Evolutionary conservation across 176 grass and related monocot genomes (phyloP).

Genomic region (Saccharum officinarum): DNA sequence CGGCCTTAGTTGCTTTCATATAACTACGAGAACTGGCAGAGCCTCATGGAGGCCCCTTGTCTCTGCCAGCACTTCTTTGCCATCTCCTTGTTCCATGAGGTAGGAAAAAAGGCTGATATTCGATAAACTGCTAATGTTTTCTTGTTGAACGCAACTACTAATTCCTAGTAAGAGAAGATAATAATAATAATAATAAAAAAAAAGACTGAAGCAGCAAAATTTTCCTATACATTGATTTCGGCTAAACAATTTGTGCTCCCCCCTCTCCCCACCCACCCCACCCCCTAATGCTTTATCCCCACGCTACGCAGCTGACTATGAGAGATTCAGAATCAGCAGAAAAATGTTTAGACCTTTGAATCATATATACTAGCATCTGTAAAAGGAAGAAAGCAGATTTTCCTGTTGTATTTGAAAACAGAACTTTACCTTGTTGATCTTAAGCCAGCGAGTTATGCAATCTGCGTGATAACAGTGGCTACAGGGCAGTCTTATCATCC

Average conservation of each 20-base stretch:
- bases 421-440: constrained; percentile 73
- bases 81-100: too few species aligned
- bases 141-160: neutral
- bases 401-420: neutral
- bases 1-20: neutral
- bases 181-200: neutral
- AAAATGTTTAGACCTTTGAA: neutral
- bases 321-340: neutral
- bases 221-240: neutral
- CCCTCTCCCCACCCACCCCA: too few species aligned
- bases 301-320: neutral
- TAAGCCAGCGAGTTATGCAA: constrained; percentile 81
- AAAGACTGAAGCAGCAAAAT: neutral
- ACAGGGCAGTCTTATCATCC: constrained; percentile 71
- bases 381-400: neutral
- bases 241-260: too few species aligned
- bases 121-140: neutral
- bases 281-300: neutral
- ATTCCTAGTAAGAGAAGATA: neutral
- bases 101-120: too few species aligned
- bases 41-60: neutral
- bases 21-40: neutral
- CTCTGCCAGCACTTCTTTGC: neutral
- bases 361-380: constrained; percentile 11
- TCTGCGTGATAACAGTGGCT: constrained; percentile 65